phyloP scores from a whole-genome alignment of 306 rosid species.

The Ormosia emarginata region DNA sequence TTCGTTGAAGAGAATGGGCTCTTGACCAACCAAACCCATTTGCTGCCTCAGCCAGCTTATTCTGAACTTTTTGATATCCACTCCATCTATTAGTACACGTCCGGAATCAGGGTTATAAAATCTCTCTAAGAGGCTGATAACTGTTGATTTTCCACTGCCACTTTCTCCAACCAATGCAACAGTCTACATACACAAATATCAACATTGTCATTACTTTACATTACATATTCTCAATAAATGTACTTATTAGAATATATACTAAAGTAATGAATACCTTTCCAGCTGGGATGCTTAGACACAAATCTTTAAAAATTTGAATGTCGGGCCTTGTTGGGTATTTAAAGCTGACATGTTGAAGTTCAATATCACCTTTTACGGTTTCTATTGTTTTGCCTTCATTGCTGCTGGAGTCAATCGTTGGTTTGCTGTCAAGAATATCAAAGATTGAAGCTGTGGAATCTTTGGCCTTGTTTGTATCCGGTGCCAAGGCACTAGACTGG shows the following conservation, averaged over 20 bases:
- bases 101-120: slow-evolving; percentile 79
- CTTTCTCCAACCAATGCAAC: slow-evolving; percentile 96
- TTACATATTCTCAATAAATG: background rate
- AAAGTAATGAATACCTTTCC: slow-evolving; percentile 59
- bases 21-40: slow-evolving; percentile 92
- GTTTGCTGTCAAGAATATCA: slow-evolving; percentile 67
- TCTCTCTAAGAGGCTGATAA: slow-evolving; percentile 71
- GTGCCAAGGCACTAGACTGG: slow-evolving; percentile 65
- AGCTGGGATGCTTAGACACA: slow-evolving; percentile 59
- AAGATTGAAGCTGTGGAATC: slow-evolving; percentile 80
- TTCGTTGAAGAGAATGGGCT: slow-evolving; percentile 83
- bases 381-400: slow-evolving; percentile 44
- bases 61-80: slow-evolving; percentile 43
- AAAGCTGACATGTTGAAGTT: slow-evolving; percentile 58
- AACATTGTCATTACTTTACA: background rate
- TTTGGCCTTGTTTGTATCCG: slow-evolving; percentile 78
- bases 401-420: slow-evolving; percentile 66
- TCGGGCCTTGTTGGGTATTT: slow-evolving; percentile 75
- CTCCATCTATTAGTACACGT: slow-evolving; percentile 55
- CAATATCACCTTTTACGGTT: slow-evolving; percentile 49
- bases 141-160: slow-evolving; percentile 90
- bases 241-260: background rate
- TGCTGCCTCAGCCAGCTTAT: slow-evolving; percentile 84
- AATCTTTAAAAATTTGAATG: slow-evolving; percentile 63
- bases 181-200: slow-evolving; percentile 39